A percentile compares a stretch with the other conserved stretches of the same genome.
These are phyloP conservation scores for Chlamydomonas applanata DNA, from an alignment of 139 green algal genomes.

Conservation along the genomic window DNA sequence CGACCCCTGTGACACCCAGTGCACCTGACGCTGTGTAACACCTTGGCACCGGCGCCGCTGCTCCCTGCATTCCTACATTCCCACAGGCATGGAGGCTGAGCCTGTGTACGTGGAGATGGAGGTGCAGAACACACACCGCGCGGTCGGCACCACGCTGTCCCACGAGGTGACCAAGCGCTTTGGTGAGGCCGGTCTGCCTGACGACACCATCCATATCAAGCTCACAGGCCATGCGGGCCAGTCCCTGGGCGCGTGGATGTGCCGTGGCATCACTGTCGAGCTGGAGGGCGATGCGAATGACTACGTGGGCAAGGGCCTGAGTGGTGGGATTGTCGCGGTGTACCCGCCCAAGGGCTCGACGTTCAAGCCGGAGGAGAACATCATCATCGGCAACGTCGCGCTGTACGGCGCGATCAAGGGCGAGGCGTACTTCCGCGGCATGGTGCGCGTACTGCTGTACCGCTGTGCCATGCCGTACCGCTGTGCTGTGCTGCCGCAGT, in stretches of 20 bases:
- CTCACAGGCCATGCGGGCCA: conserved; percentile 88
- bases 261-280: conserved; percentile 76
- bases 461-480: no score
- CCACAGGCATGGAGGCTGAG: conserved; percentile 18
- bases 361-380: conserved; percentile 84
- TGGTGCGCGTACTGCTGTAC: no score
- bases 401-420: conserved; percentile 89
- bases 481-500: no score
- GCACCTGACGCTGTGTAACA: no score
- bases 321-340: conserved; percentile 74
- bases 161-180: conserved; percentile 89
- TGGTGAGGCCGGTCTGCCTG: conserved; percentile 74
- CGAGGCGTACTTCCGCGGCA: conserved; percentile 87
- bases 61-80: no score
- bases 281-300: conserved; percentile 94
- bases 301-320: conserved; percentile 94
- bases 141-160: conserved; percentile 86
- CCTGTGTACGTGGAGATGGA: conserved; percentile 73
- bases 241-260: conserved; percentile 82
- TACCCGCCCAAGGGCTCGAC: conserved; percentile 63
- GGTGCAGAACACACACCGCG: conserved; percentile 84
- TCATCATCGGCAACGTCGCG: conserved; percentile 94
- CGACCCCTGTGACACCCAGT: no score
- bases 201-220: conserved; percentile 87
- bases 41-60: no score